These are phyloP conservation scores for Madurella fahalii DNA, from an alignment of 2,329 filamentous ascomycete species.

Conservation along the genomic window DNA sequence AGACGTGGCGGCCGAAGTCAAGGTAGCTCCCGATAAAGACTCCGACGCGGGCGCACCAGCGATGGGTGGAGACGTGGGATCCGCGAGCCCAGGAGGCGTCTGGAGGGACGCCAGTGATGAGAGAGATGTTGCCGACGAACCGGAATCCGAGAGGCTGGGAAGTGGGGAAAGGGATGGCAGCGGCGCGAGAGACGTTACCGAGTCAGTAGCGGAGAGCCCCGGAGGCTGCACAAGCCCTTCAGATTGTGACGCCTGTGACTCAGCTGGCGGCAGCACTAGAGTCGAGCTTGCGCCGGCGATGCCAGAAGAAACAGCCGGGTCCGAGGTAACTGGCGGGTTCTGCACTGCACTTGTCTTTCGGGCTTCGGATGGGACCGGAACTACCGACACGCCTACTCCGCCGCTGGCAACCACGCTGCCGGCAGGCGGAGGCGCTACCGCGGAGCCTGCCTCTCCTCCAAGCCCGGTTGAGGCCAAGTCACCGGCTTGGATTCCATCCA, in stretches of 20 bases:
- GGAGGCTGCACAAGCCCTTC: background rate
- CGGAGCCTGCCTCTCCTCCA: conserved; percentile 4
- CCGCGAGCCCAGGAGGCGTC: background rate
- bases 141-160: conserved; percentile 1
- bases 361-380: conserved; percentile 17
- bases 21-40: background rate
- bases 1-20: background rate
- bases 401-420: conserved; percentile 12
- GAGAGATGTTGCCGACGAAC: conserved; percentile 2
- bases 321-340: background rate
- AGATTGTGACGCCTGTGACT: background rate
- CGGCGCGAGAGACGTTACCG: conserved; percentile 10
- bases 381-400: conserved; percentile 23
- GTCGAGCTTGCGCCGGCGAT: conserved; percentile 3
- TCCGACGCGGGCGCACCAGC: background rate
- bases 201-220: conserved; percentile 4
- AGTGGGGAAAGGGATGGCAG: conserved; percentile 3
- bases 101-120: conserved; percentile 1
- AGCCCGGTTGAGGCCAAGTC: conserved; percentile 13
- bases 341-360: conserved; percentile 11
- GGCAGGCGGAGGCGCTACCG: conserved; percentile 9
- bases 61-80: background rate
- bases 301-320: conserved; percentile 1
- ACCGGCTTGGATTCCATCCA: conserved; percentile 8
- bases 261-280: conserved; percentile 1